Evolutionary conservation across 176 grass and related monocot genomes (phyloP).

Genomic region (Hordeum vulgare): DNA sequence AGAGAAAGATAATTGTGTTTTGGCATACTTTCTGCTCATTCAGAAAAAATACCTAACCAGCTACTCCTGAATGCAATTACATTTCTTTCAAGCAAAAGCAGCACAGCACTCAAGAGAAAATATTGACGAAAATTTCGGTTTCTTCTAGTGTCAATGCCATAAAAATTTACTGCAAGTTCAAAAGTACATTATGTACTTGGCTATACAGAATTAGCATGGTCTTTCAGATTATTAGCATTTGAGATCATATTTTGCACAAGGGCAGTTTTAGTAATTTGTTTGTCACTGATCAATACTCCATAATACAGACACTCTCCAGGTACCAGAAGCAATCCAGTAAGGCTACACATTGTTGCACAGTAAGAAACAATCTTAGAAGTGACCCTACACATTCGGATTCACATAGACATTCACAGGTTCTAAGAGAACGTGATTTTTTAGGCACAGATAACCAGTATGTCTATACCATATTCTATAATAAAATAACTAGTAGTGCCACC

Average conservation of each 20-base stretch:
- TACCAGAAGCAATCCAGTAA: background rate
- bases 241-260: background rate
- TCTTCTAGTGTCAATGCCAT: background rate
- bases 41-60: background rate
- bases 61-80: background rate
- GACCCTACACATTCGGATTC: background rate
- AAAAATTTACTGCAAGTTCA: background rate
- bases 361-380: background rate
- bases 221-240: background rate
- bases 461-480: background rate
- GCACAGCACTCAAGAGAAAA: background rate
- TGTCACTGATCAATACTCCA: background rate
- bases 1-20: background rate
- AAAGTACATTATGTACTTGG: background rate
- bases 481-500: background rate
- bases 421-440: background rate
- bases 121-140: background rate
- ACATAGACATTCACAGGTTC: background rate
- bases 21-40: background rate
- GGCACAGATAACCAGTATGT: background rate
- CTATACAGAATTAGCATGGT: background rate
- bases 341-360: background rate
- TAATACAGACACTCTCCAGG: background rate
- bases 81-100: conserved; percentile 8
- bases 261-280: background rate